Evolutionary conservation across 1,284 basidiomycete genomes (phyloP).

Genomic region (Uromyces viciae-fabae): DNA sequence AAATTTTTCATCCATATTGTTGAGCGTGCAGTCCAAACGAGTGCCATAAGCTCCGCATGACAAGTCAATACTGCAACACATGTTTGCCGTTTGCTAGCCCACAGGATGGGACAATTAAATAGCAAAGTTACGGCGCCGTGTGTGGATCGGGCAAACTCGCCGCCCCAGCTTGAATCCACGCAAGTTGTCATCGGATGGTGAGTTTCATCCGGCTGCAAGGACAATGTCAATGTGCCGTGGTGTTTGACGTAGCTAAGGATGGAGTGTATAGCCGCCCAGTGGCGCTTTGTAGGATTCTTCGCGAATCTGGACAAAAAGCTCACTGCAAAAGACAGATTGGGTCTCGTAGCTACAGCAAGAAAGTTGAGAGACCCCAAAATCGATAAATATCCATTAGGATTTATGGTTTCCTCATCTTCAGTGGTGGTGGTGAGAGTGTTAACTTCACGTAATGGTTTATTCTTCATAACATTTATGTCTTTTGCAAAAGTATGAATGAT

Average conservation of each 20-base stretch:
- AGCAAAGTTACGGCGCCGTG: background rate
- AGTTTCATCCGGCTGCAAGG: background rate
- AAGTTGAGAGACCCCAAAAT: conserved; percentile 16
- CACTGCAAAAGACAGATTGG: background rate
- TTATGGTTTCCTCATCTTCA: background rate
- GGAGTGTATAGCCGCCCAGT: background rate
- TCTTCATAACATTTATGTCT: background rate
- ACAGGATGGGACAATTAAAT: background rate
- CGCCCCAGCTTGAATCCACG: conserved; percentile 9
- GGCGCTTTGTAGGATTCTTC: background rate
- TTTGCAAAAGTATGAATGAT: background rate
- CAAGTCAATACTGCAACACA: background rate
- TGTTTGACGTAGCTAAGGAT: background rate
- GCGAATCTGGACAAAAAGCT: conserved; percentile 11
- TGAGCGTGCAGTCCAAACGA: background rate
- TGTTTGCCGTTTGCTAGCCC: background rate
- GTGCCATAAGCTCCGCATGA: conserved; percentile 4
- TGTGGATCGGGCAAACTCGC: background rate
- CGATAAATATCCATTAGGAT: background rate
- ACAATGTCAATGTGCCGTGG: background rate
- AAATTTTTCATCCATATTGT: conserved; percentile 2
- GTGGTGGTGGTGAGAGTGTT: background rate
- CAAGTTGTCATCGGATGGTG: background rate
- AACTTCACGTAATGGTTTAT: background rate
- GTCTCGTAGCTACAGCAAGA: conserved; percentile 4